Evolutionary conservation across 164 flowering plant species (phyloP), one percentile per base, ranked within the genome.

Genomic region (Stephania japonica): DNA sequence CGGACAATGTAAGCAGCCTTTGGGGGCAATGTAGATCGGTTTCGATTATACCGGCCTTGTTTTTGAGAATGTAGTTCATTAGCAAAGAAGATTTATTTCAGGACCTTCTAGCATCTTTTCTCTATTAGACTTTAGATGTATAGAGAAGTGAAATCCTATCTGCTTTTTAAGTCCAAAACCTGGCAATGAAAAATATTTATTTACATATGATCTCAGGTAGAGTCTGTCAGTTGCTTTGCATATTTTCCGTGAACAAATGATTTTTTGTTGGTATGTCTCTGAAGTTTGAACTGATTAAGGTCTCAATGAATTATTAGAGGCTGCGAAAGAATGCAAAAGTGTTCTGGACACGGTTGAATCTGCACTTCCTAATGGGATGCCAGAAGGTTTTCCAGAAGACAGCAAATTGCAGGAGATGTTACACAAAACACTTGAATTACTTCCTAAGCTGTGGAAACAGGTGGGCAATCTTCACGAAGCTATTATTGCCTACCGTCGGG

Each of bases 391-490:
- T 27, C 77, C 77, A 42, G 87, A 87, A 64, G 97, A 90, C 71
- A 84, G 87, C 83, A 96, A 91, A 77, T 77, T 96, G 83, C 89
- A 87, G 75, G 99, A 96, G 72, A 90, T 90, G 86, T 83, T 96
- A 74, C 99, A 93, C 83, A 90, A 79, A 74, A 95, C 97, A 56
- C 68, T 96, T 4, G 93, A 89, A 76, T 83, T 93, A 84, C 95
- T 91, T 67, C 98, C 98, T 3, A 75, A 72, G 71, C 81, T 96
- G 43, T 96, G 97, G 95, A 84, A 77, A 59, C 85, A 84, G 61
- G 91, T 89, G 43, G 98, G 98, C 4, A 83, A 42, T 68, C 81
- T 93, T 61, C 86, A 88, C 65, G 92, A 96, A 83, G 91, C 99
- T 65, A 84, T 96, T 25, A 65, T 69, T 81, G 89, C 95, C 72